Conservation (phyloP, 2,329 filamentous ascomycete genomes). For the Colletotrichum noveboracense region DNA sequence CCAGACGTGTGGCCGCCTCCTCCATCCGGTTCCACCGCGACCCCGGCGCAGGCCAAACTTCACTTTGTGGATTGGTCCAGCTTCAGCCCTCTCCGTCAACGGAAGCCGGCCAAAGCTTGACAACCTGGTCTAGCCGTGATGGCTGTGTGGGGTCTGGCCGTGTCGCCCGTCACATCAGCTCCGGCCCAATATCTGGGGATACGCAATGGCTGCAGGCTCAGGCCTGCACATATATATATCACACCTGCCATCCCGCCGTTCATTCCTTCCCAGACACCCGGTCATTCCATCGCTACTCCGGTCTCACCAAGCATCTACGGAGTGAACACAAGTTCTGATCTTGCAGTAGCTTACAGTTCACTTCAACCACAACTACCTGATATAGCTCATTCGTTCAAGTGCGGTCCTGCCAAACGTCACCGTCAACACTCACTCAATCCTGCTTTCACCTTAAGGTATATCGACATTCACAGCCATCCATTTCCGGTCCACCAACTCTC, state of each 20-base stretch:
- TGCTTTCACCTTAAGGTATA: background rate
- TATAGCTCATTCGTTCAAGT: background rate
- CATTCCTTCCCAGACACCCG: background rate
- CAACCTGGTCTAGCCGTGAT: background rate
- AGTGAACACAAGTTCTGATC: background rate
- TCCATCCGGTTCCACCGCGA: background rate
- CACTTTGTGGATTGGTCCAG: constrained; percentile 1
- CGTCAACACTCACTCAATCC: background rate
- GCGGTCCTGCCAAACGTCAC: background rate
- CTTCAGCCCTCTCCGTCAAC: constrained; percentile 15
- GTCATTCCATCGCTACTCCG: background rate
- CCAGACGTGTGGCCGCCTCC: background rate
- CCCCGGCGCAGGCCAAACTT: background rate
- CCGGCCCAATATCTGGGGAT: background rate
- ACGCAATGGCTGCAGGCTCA: background rate
- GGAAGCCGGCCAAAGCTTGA: background rate
- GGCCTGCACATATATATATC: constrained; percentile 6
- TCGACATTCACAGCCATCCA: background rate
- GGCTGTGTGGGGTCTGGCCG: background rate
- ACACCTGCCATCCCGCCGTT: background rate
- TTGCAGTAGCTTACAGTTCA: background rate
- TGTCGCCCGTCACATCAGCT: background rate
- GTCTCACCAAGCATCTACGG: background rate
- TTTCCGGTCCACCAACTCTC: background rate
- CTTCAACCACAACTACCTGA: background rate